phyloP scores from a whole-genome alignment of 768 basidiomycete species.

The Mycena rosella region DNA sequence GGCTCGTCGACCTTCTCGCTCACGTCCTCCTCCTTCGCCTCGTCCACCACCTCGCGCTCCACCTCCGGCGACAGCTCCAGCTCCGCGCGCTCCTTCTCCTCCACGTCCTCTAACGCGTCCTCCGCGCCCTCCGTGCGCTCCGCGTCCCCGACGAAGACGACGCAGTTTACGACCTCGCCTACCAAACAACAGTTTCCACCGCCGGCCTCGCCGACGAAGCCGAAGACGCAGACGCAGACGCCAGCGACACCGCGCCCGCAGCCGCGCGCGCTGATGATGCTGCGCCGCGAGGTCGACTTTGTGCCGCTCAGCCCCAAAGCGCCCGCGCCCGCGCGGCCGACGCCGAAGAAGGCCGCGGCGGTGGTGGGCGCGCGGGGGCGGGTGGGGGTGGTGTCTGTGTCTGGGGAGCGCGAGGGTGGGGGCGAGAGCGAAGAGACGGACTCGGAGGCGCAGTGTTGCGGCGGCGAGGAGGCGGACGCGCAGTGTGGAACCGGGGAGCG shows the following conservation, averaged over 20 bases:
- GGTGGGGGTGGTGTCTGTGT: too few relatives aligned
- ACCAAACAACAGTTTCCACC: constrained; percentile 51
- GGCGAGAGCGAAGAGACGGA: too few relatives aligned
- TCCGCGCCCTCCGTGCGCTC: too few relatives aligned
- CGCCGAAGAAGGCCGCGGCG: too few relatives aligned
- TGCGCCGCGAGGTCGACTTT: constrained; percentile 79
- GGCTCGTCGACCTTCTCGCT: constrained; percentile 46
- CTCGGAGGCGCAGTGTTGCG: too few relatives aligned
- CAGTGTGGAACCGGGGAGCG: constrained; percentile 35
- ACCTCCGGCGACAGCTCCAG: too few relatives aligned
- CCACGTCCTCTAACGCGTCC: too few relatives aligned
- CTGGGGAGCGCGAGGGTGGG: too few relatives aligned
- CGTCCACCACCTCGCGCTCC: too few relatives aligned
- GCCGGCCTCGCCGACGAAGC: constrained; percentile 60
- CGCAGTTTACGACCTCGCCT: constrained; percentile 33
- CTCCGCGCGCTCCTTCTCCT: too few relatives aligned
- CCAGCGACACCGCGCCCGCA: constrained; percentile 46
- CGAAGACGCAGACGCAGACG: constrained; percentile 5
- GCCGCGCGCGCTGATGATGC: constrained; percentile 70
- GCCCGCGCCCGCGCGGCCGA: too few relatives aligned
- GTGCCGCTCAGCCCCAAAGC: constrained; percentile 79
- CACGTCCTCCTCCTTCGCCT: constrained; percentile 37
- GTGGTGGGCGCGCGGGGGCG: constrained; percentile 29
- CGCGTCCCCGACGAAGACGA: constrained; percentile 6
- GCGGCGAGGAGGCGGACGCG: constrained; percentile 23